Conservation (phyloP, 164 flowering plant genomes). For the Santalum album region DNA sequence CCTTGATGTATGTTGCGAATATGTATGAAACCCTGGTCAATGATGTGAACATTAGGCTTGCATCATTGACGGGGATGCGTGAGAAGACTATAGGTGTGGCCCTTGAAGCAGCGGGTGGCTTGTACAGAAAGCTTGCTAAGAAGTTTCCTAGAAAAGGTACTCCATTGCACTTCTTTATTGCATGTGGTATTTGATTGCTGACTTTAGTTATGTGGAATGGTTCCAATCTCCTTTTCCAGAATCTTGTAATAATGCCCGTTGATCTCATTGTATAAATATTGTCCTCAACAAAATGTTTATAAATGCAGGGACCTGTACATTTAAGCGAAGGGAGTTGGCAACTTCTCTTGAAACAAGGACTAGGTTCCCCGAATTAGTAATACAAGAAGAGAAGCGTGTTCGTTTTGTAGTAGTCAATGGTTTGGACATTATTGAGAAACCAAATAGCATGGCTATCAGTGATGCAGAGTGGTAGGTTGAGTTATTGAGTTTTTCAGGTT, state of each 20-base stretch:
- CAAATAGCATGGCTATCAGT: conserved; percentile 43
- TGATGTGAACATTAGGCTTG: conserved; percentile 75
- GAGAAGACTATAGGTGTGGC: conserved; percentile 96
- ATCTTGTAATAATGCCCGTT: neutral
- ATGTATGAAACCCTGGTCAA: conserved; percentile 75
- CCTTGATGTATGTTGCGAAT: conserved; percentile 96
- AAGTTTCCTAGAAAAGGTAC: conserved; percentile 89
- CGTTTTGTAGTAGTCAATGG: conserved; percentile 99
- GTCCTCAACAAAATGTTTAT: no score
- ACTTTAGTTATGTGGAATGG: neutral
- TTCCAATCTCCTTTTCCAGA: no score
- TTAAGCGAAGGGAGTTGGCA: conserved; percentile 87
- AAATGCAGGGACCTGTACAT: conserved; percentile 53
- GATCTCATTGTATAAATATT: no score
- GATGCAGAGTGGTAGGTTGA: conserved; percentile 85
- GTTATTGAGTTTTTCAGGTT: neutral
- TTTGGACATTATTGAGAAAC: conserved; percentile 77
- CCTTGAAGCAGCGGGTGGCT: conserved; percentile 98
- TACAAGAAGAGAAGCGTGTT: conserved; percentile 96
- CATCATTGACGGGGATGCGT: conserved; percentile 66
- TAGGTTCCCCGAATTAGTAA: conserved; percentile 88
- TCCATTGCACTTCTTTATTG: neutral
- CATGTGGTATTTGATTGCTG: neutral
- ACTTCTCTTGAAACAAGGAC: conserved; percentile 95
- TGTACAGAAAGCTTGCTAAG: conserved; percentile 81